Conservation (phyloP, 164 flowering plant species). For the grape (Vitis vinifera) region ASM3070453v1 NC_081816.1:16393001-16393500, state of each 20-base stretch:
- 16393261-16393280: constrained; percentile 1
- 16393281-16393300: constrained; percentile 7
- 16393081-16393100: too few relatives aligned
- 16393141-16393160: constrained; percentile 5
- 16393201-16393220: constrained; percentile 5
- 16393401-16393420: background rate
- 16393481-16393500: background rate
- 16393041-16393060: too few relatives aligned
- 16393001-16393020: too few relatives aligned
- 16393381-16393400: background rate
- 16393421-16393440: background rate
- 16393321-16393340: constrained; percentile 8
- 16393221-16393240: background rate
- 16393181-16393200: constrained; percentile 8
- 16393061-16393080: too few relatives aligned
- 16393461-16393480: constrained; percentile 1
- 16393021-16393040: too few relatives aligned
- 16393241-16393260: constrained; percentile 6
- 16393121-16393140: constrained; percentile 5
- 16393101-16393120: background rate
- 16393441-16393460: background rate
- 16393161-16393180: constrained; percentile 7
- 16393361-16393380: constrained; percentile 2
- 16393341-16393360: background rate
- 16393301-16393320: constrained; percentile 12